Conservation (phyloP, 805 yeast genomes). For the Blastobotrys attinorum region DNA sequence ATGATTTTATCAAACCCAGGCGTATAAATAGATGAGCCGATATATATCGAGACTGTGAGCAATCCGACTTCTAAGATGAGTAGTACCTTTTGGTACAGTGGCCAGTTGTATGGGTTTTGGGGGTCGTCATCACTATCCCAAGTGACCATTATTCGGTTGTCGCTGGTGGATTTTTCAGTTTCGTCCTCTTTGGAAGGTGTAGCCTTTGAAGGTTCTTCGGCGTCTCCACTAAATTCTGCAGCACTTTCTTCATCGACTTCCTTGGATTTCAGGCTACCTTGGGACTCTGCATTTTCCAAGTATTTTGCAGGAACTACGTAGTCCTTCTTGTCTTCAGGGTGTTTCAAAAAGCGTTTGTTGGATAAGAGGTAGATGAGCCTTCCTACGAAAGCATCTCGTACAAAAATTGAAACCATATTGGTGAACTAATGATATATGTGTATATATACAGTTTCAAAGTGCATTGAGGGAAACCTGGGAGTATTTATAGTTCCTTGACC, state of each 20-base stretch:
- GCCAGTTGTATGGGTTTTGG: conserved; percentile 51
- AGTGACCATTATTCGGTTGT: conserved; percentile 6
- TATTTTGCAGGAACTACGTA: conserved; percentile 28
- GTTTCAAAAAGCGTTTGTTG: conserved; percentile 19
- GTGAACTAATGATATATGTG: too few species aligned
- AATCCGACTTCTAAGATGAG: conserved; percentile 33
- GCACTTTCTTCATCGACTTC: too few species aligned
- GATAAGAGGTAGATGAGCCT: conserved; percentile 25
- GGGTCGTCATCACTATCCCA: conserved; percentile 34
- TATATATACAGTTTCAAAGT: too few species aligned
- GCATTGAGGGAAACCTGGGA: too few species aligned
- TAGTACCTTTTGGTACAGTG: conserved; percentile 31
- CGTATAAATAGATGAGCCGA: conserved; percentile 46
- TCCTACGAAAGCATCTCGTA: conserved; percentile 27
- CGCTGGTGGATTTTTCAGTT: background rate
- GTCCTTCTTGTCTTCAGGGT: conserved; percentile 26
- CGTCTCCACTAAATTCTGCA: too few species aligned
- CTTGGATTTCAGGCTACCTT: too few species aligned
- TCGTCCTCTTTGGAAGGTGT: background rate
- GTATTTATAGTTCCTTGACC: too few species aligned
- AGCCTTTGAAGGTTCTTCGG: too few species aligned
- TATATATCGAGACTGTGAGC: conserved; percentile 42
- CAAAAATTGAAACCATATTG: conserved; percentile 6
- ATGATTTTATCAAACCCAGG: conserved; percentile 40
- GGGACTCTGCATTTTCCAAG: too few species aligned